These are phyloP conservation scores for Aspergillus sojae DNA, from an alignment of 2,329 filamentous ascomycete species.

Conservation along the genomic window DNA sequence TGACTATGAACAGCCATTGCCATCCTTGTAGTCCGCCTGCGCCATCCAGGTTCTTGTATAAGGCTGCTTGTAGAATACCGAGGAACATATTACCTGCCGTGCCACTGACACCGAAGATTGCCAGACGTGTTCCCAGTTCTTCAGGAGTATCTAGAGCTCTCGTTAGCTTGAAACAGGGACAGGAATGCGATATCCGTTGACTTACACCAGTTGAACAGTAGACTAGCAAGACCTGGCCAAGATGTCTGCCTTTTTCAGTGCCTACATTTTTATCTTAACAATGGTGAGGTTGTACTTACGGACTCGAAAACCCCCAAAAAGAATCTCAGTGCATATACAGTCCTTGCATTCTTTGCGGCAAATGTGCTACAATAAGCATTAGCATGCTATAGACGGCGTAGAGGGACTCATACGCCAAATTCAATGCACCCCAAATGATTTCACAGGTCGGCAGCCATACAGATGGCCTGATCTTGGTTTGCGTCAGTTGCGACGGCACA, in stretches of 20 bases:
- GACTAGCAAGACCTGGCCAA: slow-evolving; percentile 34
- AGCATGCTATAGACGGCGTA: not conserved
- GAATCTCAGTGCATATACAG: slow-evolving; percentile 41
- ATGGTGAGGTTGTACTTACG: slow-evolving; percentile 7
- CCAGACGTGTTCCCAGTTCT: slow-evolving; percentile 18
- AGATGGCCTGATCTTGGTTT: slow-evolving; percentile 22
- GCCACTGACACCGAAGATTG: slow-evolving; percentile 21
- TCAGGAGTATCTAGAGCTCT: slow-evolving; percentile 10
- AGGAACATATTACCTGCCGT: slow-evolving; percentile 22
- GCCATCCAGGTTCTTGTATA: slow-evolving; percentile 21
- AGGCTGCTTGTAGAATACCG: slow-evolving; percentile 20
- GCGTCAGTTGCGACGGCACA: slow-evolving; percentile 21
- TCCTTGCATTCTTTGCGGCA: slow-evolving; percentile 32
- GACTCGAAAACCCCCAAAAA: slow-evolving; percentile 40
- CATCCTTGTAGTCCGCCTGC: slow-evolving; percentile 10
- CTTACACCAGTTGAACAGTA: slow-evolving; percentile 24
- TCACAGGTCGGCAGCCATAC: slow-evolving; percentile 24
- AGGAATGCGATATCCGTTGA: not conserved
- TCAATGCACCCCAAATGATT: slow-evolving; percentile 31
- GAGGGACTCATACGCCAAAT: slow-evolving; percentile 18
- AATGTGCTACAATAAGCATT: not conserved
- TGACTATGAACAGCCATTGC: slow-evolving; percentile 11
- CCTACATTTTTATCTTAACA: not conserved
- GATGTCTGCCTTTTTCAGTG: slow-evolving; percentile 18
- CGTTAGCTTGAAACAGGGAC: not conserved